Percentiles rank a stretch among this genome's conserved stretches.
phyloP scores from a whole-genome alignment of 2,329 filamentous ascomycete genomes.

The Penicillium sp. region DNA sequence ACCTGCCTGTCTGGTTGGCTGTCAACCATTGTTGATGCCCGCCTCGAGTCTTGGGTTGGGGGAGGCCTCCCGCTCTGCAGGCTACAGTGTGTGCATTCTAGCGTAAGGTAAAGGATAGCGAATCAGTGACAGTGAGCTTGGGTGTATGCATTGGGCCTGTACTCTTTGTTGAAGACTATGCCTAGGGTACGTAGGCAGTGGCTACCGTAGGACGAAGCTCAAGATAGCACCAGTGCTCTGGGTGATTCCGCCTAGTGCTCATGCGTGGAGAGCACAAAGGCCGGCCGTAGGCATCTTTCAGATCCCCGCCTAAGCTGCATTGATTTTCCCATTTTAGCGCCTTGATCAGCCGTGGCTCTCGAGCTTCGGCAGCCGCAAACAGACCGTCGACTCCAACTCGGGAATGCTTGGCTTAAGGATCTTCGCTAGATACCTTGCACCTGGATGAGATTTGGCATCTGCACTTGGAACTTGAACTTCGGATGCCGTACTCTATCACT shows the following conservation, averaged over 20 bases:
- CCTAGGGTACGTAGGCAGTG: background rate
- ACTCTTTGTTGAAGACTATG: background rate
- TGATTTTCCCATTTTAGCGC: background rate
- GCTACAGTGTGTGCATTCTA: background rate
- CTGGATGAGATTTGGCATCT: background rate
- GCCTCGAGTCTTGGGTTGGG: background rate
- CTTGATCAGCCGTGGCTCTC: background rate
- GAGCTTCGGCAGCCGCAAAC: background rate
- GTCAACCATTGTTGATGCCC: background rate
- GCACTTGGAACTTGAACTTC: background rate
- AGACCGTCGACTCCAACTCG: background rate
- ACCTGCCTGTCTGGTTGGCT: background rate
- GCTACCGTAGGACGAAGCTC: background rate
- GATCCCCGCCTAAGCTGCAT: background rate
- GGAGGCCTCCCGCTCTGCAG: background rate
- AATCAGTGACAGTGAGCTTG: background rate
- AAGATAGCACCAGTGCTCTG: background rate
- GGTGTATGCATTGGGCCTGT: background rate
- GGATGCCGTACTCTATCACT: background rate
- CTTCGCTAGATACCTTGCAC: background rate
- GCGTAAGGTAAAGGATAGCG: background rate
- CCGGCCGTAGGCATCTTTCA: background rate
- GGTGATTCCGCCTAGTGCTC: background rate
- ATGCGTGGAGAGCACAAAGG: background rate
- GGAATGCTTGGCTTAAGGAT: constrained; percentile 13